phyloP scores from a whole-genome alignment of 345 rosid species.

The Eucalyptus polybractea region DNA sequence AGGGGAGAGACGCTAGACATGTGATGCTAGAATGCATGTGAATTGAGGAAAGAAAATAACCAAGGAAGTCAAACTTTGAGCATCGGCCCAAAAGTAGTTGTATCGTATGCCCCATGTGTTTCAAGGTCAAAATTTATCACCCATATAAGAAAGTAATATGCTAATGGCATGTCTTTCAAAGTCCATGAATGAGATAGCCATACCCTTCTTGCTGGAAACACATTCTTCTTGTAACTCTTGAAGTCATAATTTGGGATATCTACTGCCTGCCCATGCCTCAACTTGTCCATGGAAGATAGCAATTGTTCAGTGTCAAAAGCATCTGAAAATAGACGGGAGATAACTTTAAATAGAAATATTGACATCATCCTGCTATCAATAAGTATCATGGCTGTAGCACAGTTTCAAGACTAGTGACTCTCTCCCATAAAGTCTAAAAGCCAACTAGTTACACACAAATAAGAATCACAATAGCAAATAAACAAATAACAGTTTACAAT shows the following conservation, averaged over 20 bases:
- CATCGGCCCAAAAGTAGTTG: neutral
- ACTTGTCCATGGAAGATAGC: constrained; percentile 67
- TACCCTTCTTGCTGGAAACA: constrained; percentile 64
- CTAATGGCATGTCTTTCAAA: neutral
- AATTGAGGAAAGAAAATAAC: neutral
- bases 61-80: neutral
- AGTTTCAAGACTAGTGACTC: neutral
- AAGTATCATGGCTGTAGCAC: neutral
- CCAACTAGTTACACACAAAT: neutral
- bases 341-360: neutral
- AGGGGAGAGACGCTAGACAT: neutral
- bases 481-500: neutral
- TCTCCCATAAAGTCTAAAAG: neutral
- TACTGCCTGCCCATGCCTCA: constrained; percentile 85
- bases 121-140: neutral
- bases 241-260: constrained; percentile 92
- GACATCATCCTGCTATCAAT: neutral
- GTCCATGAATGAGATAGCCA: neutral
- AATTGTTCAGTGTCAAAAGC: constrained; percentile 85
- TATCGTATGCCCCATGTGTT: neutral
- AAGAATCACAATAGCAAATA: neutral
- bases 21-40: neutral
- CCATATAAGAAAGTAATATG: neutral
- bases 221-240: constrained; percentile 65
- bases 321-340: constrained; percentile 36